phyloP scores from a whole-genome alignment of 352 stramenopile genomes.

The Blastocystis sp. region DNA sequence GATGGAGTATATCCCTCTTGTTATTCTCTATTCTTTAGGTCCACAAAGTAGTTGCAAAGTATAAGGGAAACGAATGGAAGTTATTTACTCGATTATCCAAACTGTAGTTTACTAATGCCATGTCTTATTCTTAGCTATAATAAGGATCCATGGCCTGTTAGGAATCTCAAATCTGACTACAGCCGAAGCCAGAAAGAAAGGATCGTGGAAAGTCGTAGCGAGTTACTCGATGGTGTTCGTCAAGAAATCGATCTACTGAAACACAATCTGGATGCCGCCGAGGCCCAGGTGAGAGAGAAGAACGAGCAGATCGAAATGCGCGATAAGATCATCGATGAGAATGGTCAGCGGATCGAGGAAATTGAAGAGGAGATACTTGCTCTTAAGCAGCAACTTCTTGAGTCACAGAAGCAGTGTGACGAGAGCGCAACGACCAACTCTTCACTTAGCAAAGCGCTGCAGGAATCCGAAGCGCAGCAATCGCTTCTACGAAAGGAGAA shows the following conservation, averaged over 20 bases:
- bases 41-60: background rate
- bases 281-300: background rate
- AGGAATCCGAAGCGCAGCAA: background rate
- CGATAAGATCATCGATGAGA: background rate
- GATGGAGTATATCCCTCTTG: background rate
- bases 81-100: conserved; percentile 2
- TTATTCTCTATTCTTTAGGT: background rate
- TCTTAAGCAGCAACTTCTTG: background rate
- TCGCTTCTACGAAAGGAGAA: background rate
- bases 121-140: background rate
- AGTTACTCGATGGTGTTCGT: background rate
- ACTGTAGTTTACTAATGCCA: background rate
- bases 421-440: background rate
- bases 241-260: background rate
- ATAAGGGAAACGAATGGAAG: background rate
- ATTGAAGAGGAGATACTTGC: background rate
- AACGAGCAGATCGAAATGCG: background rate
- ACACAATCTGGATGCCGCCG: background rate
- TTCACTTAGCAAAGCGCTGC: background rate
- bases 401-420: background rate
- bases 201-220: background rate
- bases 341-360: background rate
- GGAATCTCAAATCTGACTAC: background rate
- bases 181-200: background rate
- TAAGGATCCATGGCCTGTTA: conserved; percentile 13